Evolutionary conservation across 192 early-diverging fungal species (phyloP).

Genomic region (Coemansia asiatica): DNA sequence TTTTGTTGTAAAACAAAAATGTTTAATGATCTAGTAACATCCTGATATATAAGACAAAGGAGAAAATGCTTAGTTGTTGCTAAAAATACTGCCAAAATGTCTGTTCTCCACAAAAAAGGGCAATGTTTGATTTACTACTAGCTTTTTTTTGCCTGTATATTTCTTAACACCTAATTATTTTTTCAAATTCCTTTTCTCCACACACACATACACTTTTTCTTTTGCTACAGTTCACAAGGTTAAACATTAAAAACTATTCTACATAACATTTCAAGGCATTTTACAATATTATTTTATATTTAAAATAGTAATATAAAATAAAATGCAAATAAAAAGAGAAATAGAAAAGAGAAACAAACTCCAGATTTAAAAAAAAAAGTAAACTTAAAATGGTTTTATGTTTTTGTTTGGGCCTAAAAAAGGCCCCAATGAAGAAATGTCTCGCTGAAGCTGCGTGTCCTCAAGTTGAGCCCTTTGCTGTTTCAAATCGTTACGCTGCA

Average conservation of each 20-base stretch:
- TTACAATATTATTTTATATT: not conserved
- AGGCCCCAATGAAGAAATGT: slow-evolving; percentile 29
- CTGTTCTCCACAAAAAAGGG: not conserved
- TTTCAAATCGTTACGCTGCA: slow-evolving; percentile 10
- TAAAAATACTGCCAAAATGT: not conserved
- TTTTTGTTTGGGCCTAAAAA: slow-evolving; percentile 5
- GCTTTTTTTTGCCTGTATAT: not conserved
- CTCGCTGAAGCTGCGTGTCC: slow-evolving; percentile 33
- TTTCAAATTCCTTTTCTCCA: not conserved
- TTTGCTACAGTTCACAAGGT: not conserved
- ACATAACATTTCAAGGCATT: not conserved
- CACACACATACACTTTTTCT: not conserved
- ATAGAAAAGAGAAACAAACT: not conserved
- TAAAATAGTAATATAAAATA: not conserved
- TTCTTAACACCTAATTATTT: not conserved
- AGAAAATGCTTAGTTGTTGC: not conserved
- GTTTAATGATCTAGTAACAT: not conserved
- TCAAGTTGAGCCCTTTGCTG: slow-evolving; percentile 22
- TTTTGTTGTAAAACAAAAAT: not conserved
- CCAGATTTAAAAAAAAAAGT: not conserved
- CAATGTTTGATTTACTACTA: not conserved
- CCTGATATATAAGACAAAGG: not conserved
- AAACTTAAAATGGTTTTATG: not conserved
- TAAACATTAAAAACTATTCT: not conserved
- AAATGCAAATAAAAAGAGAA: not conserved